Evolutionary conservation across 2,329 filamentous ascomycete genomes (phyloP), one percentile per base, ranked within the genome.

Genomic region (Ambrosiella xylebori): DNA sequence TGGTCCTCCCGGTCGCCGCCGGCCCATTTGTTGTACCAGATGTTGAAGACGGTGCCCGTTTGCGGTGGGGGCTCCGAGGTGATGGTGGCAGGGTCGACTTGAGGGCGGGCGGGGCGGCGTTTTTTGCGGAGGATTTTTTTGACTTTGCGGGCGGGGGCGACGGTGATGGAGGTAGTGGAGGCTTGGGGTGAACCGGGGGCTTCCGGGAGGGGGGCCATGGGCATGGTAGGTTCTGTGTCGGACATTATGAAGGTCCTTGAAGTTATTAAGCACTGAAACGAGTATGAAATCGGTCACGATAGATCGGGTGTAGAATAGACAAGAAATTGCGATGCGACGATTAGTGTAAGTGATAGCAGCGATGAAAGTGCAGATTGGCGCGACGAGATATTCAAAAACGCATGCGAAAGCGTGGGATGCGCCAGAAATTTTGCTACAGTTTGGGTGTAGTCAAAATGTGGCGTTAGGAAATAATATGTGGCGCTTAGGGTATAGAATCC

Each of bases 1-100:
- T 90, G 88, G 73, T 94, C 89, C 67, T 97, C 91, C 61, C 89
- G 81, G 71, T 98, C 93, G 66, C 93, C 93, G 63, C 93, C 93
- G 0, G 84, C 86, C 90, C 91, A 97, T 71, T 96, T 97, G 74
- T 95, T 96, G 73, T 96, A 95, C 91, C 90, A 96, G 66, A 95
- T 94, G 71, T 98, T 98, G 77, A 93, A 98, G 60, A 90, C 88
- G 0, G 88, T 95, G 57, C 93, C 93, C 0, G 91, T 97, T 66
- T 97, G 90, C 1, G 88, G 86, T 13, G 90, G 88, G 3, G 87
- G 85, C 65, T 95, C 88, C 39, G 84, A 84, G 65, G 85, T 87
- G 71, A 95, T 79, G 49, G 84, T 84, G 45, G 85, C 82, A 1
- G 89, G 82, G 66, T 98, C 93, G 65, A 96, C 84, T 72, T 98